Evolutionary conservation across 768 basidiomycete species (phyloP).

Genomic region (Tephrocybe rancida): DNA sequence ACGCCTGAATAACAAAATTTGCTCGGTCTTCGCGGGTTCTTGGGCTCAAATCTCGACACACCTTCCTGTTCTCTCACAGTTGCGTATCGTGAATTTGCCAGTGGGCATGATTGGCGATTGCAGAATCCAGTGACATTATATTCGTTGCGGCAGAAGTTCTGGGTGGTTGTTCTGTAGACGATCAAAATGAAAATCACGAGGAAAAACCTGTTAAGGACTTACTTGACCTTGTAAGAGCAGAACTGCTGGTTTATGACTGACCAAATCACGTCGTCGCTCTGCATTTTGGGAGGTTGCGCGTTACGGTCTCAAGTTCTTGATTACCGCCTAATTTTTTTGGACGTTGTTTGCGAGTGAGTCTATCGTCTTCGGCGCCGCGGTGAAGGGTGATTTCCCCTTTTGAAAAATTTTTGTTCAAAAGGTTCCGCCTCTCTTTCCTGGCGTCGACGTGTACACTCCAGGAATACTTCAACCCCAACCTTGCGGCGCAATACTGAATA

Average conservation of each 20-base stretch:
- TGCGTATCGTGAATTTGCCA: slow-evolving; percentile 98
- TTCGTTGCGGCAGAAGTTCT: slow-evolving; percentile 98
- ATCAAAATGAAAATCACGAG: slow-evolving; percentile 7
- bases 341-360: slow-evolving; percentile 15
- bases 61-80: slow-evolving; percentile 98
- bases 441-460: no score
- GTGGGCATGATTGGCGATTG: slow-evolving; percentile 91
- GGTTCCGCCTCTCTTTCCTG: no score
- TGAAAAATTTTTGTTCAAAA: no score
- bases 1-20: slow-evolving; percentile 49
- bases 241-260: slow-evolving; percentile 92
- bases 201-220: slow-evolving; percentile 30
- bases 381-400: background rate
- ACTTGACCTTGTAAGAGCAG: slow-evolving; percentile 99
- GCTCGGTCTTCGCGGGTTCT: background rate
- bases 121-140: slow-evolving; percentile 98
- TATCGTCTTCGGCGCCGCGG: slow-evolving; percentile 3
- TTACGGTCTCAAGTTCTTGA: background rate
- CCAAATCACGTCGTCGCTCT: slow-evolving; percentile 99
- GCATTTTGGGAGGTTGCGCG: slow-evolving; percentile 46
- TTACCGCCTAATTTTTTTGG: slow-evolving; percentile 14
- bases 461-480: no score
- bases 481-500: no score
- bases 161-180: slow-evolving; percentile 76
- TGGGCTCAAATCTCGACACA: slow-evolving; percentile 27